Conservation (phyloP, 192 early-diverging fungal species). For the Coemansia sp. region DNA sequence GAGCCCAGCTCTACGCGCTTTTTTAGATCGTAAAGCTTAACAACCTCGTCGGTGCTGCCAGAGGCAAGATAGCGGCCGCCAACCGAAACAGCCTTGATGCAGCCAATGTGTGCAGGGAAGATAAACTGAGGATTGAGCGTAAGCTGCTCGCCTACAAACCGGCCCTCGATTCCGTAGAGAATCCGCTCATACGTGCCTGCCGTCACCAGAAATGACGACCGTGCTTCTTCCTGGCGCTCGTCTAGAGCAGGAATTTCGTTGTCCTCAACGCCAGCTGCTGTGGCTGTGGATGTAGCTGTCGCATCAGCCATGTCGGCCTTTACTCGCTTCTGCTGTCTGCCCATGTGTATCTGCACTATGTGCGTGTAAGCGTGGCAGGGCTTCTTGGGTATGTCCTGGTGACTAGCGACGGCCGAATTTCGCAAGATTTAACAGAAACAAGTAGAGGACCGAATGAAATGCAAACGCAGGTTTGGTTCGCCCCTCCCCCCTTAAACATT, state of each 20-base stretch:
- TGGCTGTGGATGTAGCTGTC: background rate
- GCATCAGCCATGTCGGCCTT: background rate
- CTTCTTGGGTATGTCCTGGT: background rate
- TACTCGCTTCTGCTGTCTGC: conserved; percentile 14
- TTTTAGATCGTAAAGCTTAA: conserved; percentile 88
- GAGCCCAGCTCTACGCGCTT: conserved; percentile 86
- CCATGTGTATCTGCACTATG: background rate
- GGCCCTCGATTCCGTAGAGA: conserved; percentile 86
- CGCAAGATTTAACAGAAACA: too few species aligned
- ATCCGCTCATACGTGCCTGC: conserved; percentile 95
- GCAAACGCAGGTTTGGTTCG: too few species aligned
- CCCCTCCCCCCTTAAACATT: too few species aligned
- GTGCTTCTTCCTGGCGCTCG: conserved; percentile 18
- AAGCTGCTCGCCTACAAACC: conserved; percentile 24
- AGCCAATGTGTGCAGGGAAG: conserved; percentile 91
- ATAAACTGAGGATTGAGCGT: conserved; percentile 75
- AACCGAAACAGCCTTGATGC: conserved; percentile 84
- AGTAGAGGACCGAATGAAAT: too few species aligned
- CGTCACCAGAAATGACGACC: conserved; percentile 34
- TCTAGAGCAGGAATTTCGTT: conserved; percentile 4
- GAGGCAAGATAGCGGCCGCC: conserved; percentile 82
- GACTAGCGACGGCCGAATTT: background rate
- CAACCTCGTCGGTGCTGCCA: conserved; percentile 93
- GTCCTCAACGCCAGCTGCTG: background rate
- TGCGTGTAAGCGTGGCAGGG: background rate